Evolutionary conservation across 2,329 filamentous ascomycete species (phyloP).

Genomic region (Claviceps purpurea): DNA sequence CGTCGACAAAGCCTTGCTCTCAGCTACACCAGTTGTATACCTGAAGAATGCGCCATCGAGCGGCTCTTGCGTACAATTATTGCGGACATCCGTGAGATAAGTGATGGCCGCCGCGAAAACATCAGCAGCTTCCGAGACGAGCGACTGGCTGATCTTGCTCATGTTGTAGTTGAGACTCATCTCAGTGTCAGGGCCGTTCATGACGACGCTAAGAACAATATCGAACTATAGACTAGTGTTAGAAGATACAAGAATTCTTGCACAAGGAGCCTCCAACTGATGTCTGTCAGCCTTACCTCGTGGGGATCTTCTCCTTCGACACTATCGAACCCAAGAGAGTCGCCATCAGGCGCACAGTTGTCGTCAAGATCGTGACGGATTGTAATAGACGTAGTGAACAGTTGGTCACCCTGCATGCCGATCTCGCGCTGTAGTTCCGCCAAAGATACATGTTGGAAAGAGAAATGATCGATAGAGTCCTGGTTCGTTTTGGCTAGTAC

Average conservation of each 20-base stretch:
- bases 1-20: not conserved
- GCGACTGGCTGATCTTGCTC: not conserved
- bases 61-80: not conserved
- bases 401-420: not conserved
- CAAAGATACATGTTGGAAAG: conserved; percentile 3
- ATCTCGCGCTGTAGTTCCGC: conserved; percentile 1
- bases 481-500: no score
- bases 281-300: not conserved
- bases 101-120: not conserved
- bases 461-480: not conserved
- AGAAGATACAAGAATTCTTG: not conserved
- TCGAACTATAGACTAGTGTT: conserved; percentile 1
- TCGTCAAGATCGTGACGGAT: not conserved
- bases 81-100: not conserved
- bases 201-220: not conserved
- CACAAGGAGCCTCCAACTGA: no score
- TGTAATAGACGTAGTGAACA: conserved; percentile 2
- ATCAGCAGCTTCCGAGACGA: not conserved
- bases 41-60: not conserved
- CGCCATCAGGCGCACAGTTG: not conserved
- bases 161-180: not conserved
- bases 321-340: not conserved
- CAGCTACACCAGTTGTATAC: not conserved
- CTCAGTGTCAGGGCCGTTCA: not conserved
- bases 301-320: conserved; percentile 1